Conservation (phyloP, 257 asterid genomes). For the Plantago major region DNA sequence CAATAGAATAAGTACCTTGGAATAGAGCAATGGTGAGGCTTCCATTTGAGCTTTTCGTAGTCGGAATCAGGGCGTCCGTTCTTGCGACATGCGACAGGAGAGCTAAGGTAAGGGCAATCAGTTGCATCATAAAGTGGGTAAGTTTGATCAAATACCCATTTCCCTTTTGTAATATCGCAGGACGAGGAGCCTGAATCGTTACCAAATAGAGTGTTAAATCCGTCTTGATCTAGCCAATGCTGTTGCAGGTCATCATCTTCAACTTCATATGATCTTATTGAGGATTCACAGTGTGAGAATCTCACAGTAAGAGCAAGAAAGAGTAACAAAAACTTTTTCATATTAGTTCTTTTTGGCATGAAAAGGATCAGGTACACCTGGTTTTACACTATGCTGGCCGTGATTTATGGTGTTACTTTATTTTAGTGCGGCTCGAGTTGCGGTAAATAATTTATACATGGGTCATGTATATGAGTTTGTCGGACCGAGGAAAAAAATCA, state of each 20-base stretch:
- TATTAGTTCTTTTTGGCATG: background rate
- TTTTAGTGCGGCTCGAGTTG: constrained; percentile 47
- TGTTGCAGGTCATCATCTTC: constrained; percentile 35
- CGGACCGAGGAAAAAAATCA: too few species aligned
- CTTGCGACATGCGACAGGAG: constrained; percentile 59
- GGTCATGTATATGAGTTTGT: too few species aligned
- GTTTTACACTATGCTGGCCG: background rate
- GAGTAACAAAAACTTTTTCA: constrained; percentile 32
- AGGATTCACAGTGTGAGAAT: constrained; percentile 26
- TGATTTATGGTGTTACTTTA: constrained; percentile 16
- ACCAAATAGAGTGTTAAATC: constrained; percentile 43
- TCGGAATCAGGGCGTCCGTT: constrained; percentile 90
- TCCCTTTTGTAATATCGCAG: constrained; percentile 69
- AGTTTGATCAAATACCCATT: constrained; percentile 72
- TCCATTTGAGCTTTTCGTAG: constrained; percentile 86
- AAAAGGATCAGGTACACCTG: background rate
- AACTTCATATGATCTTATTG: constrained; percentile 21
- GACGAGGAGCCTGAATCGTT: constrained; percentile 38
- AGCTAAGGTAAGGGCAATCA: constrained; percentile 69
- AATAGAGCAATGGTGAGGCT: constrained; percentile 63
- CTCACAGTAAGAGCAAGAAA: constrained; percentile 16
- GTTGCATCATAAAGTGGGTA: constrained; percentile 69
- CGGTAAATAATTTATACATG: constrained; percentile 36
- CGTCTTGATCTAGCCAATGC: constrained; percentile 58
- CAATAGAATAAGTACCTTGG: constrained; percentile 47